Evolutionary conservation across 2,329 filamentous ascomycete species (phyloP).

Genomic region (Ophiostoma sp.): DNA sequence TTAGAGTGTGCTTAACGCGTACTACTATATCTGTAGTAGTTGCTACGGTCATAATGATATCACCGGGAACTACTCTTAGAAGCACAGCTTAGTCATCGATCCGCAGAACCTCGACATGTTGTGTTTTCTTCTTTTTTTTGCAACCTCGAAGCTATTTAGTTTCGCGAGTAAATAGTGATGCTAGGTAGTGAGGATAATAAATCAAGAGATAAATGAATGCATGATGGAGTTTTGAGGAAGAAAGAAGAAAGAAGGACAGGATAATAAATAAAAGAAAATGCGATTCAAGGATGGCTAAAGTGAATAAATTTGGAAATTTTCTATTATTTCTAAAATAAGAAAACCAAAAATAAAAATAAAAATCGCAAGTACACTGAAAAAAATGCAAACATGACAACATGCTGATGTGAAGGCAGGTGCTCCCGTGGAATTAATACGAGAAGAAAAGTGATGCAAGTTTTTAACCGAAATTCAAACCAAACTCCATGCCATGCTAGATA

Average conservation of each 20-base stretch:
- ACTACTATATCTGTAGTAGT: not conserved
- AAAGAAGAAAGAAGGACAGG: no score
- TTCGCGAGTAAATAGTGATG: no score
- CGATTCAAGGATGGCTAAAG: no score
- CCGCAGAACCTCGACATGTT: no score
- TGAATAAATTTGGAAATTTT: no score
- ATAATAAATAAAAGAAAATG: no score
- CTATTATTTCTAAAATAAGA: no score
- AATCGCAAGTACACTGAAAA: not conserved
- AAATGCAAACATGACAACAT: not conserved
- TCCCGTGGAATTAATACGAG: not conserved
- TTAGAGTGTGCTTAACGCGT: not conserved
- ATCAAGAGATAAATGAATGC: no score
- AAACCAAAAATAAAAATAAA: no score
- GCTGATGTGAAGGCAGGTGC: not conserved
- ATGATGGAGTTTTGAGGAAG: no score
- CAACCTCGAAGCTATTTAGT: no score
- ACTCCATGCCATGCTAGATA: not conserved
- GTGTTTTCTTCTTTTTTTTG: not conserved
- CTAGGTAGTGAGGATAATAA: no score
- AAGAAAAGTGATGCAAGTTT: not conserved
- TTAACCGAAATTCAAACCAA: not conserved
- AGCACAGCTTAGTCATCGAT: not conserved
- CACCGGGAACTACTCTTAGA: not conserved
- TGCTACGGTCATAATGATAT: slow-evolving; percentile 5